A percentile compares a stretch with the other conserved stretches of the same genome.
Evolutionary conservation across 192 early-diverging fungal species (phyloP).

Genomic region (Coemansia sp.): DNA sequence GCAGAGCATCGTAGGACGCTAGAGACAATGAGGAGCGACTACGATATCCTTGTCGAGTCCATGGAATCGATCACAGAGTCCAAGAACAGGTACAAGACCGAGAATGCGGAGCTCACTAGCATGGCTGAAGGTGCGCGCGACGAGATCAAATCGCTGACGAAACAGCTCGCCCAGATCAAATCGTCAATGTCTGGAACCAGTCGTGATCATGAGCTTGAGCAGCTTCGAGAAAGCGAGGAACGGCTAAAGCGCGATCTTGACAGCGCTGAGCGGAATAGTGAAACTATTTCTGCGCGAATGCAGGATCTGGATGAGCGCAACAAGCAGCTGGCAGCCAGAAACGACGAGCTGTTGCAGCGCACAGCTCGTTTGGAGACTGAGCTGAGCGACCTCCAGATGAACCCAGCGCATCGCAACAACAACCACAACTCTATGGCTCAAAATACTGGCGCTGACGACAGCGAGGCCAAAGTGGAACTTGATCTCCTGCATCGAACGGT

Average conservation of each 20-base stretch:
- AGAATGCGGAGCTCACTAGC: constrained; percentile 10
- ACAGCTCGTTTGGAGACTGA: constrained; percentile 39
- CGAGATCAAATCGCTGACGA: constrained; percentile 20
- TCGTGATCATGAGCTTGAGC: constrained; percentile 16
- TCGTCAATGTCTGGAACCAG: not conserved
- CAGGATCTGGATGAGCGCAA: constrained; percentile 24
- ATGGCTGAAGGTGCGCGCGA: constrained; percentile 14
- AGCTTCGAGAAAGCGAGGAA: constrained; percentile 34
- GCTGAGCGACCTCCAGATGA: constrained; percentile 25
- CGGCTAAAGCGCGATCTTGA: constrained; percentile 24
- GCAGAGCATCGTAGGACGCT: constrained; percentile 23
- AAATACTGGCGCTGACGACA: not conserved
- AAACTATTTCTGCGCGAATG: not conserved
- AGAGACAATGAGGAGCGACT: constrained; percentile 16
- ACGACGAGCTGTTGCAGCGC: constrained; percentile 40
- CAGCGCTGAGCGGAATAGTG: constrained; percentile 16
- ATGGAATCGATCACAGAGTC: constrained; percentile 15
- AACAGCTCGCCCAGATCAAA: constrained; percentile 8
- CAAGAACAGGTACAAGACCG: constrained; percentile 21
- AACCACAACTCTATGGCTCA: no score
- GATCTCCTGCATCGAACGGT: constrained; percentile 13
- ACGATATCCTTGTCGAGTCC: constrained; percentile 12
- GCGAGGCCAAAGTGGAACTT: not conserved
- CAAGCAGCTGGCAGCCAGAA: constrained; percentile 8
- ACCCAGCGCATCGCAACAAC: not conserved